phyloP scores from a whole-genome alignment of 2,329 filamentous ascomycete species.

The Xylariales sp. region DNA sequence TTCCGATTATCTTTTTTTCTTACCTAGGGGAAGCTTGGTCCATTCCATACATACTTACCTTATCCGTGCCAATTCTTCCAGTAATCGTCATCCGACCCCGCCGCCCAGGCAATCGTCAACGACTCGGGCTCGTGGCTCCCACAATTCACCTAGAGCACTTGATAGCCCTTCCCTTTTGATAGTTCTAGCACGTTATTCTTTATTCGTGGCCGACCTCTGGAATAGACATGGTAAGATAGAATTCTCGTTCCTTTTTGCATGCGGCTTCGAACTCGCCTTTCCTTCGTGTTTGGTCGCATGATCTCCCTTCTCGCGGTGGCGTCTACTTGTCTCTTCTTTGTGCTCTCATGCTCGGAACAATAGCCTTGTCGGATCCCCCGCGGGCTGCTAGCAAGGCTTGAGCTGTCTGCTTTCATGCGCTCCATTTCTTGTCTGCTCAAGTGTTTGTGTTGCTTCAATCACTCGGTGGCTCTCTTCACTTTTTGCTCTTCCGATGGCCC shows the following conservation, averaged over 20 bases:
- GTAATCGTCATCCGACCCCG: slow-evolving; percentile 7
- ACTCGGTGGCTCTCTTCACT: background rate
- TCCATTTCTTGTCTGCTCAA: background rate
- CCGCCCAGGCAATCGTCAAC: slow-evolving; percentile 4
- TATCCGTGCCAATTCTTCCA: background rate
- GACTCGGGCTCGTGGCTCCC: background rate
- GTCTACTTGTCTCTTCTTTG: too few relatives aligned
- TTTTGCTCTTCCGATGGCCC: too few relatives aligned
- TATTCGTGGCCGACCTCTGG: background rate
- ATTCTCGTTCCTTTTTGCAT: background rate
- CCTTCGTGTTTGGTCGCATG: slow-evolving; percentile 2
- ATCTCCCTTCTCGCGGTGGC: background rate
- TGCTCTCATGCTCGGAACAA: too few relatives aligned
- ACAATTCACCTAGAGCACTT: background rate
- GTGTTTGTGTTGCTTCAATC: slow-evolving; percentile 1
- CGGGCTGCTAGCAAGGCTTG: background rate
- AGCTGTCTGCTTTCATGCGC: background rate
- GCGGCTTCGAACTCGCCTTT: slow-evolving; percentile 2
- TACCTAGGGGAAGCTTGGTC: too few relatives aligned
- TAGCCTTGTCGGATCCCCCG: background rate
- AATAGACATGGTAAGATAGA: slow-evolving; percentile 5
- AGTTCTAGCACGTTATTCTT: background rate
- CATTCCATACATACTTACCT: background rate
- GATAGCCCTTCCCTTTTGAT: background rate
- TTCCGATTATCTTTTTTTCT: too few relatives aligned